Base-by-base conservation (phyloP, 305 asterid species). In the Petunia hybrid region DNA sequence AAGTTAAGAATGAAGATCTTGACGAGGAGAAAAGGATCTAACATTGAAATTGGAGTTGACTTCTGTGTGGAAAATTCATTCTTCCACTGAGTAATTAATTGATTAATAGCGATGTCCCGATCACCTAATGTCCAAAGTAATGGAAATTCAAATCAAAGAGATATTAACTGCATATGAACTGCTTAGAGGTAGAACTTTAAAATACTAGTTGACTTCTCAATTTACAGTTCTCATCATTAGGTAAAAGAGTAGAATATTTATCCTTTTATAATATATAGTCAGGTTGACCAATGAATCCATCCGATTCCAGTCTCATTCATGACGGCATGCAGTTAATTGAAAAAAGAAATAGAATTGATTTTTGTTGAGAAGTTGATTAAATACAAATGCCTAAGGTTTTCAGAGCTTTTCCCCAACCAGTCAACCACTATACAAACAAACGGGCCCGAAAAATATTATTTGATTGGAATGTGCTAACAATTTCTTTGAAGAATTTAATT, bases 121-220 rank as follows among this genome's bases (percentile, higher is more conserved):
- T 46, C 42, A 45, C 42, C 31, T 45, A 70, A 70, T 45, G 22
- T 69, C 41, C 75, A 4, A 45, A 68, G 13, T 68, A 5, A 7
- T 16, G 59, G 5, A 45, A 45, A 70, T 66, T 66, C 74, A 66
- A 66, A 14, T 66, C 74, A 66, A 66, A 14, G 2, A 40, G 48
- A 40, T 69, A 16, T 22, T 22, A 43, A 43, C 40, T 43, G 3
- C 16, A 2, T 59, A 16, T 67, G 51, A 42, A 31, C 7, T 67
- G 31, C 31, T 66, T 41, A 40, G n/a, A 68, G 55, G 5, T 14
- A 41, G 2, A 6, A 22, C 12, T 60, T 61, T 35, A 6, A 4
- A 68, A 16, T 3, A 22, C 31, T 22, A 1, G 9, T 69, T 4
- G 16, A 43, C 4, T 68, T 4, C 2, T 65, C 39, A 12, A 2